Evolutionary conservation across 306 rosid genomes (phyloP).

Genomic region (Vigna mungo): DNA sequence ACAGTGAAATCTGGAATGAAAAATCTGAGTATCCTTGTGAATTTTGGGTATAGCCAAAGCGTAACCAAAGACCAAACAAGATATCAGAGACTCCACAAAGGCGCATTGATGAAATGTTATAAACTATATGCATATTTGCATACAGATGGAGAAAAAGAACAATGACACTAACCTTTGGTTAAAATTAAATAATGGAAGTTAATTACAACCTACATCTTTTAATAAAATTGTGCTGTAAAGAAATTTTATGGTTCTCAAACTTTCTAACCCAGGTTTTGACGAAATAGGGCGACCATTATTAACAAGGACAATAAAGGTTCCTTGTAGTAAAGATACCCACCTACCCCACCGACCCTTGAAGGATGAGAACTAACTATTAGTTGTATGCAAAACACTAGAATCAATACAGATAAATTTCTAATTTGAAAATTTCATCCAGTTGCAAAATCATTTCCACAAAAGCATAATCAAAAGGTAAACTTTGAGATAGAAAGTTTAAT

Average conservation of each 20-base stretch:
- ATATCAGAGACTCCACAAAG: conserved; percentile 10
- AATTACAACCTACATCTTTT: conserved; percentile 37
- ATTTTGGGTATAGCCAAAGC: conserved; percentile 23
- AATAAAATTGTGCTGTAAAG: conserved; percentile 24
- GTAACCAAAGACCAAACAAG: conserved; percentile 2
- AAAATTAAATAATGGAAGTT: conserved; percentile 35
- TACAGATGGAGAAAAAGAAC: conserved; percentile 4
- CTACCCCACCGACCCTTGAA: conserved; percentile 32
- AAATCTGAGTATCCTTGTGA: conserved; percentile 1
- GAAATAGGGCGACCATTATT: conserved; percentile 17
- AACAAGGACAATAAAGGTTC: conserved; percentile 26
- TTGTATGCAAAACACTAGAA: not conserved
- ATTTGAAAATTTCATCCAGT: not conserved
- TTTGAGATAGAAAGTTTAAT: conserved; percentile 2
- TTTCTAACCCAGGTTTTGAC: conserved; percentile 31
- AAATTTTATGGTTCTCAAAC: conserved; percentile 5
- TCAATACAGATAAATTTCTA: conserved; percentile 15
- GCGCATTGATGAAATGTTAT: conserved; percentile 8
- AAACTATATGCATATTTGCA: conserved; percentile 15
- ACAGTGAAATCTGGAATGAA: not conserved
- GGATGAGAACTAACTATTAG: conserved; percentile 1
- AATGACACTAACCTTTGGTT: not conserved
- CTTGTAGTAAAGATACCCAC: conserved; percentile 9
- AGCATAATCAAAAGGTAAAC: not conserved
- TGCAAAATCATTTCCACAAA: conserved; percentile 1